Base-by-base conservation (phyloP, 768 basidiomycete species). In the Rickenella mellea region DNA sequence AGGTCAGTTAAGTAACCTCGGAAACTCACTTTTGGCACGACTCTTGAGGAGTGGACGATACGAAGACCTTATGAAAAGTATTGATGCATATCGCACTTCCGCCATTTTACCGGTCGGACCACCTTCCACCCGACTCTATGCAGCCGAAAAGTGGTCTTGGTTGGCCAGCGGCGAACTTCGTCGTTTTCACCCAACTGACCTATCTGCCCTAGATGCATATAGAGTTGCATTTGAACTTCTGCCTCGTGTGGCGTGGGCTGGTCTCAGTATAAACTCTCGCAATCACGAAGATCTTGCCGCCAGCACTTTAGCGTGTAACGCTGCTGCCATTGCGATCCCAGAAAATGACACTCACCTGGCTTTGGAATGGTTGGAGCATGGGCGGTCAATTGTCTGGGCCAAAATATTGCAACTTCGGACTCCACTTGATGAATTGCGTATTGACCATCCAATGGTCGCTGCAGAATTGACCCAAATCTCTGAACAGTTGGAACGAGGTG, bases 391-490 rank as follows among this genome's bases (percentile, higher is more conserved):
- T 25, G 48, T 49, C 22, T 49, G 48, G 48, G 28, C 22, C 9
- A 40, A 49, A 32, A 21, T 49, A 10, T 19, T 35, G 9, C 41
- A 31, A 11, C 40, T 49, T 9, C 48, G 48, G 5, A 44, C 48
- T 21, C 42, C 48, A 7, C 27, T 57, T 6, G 57, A 61, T 36
- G 43, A 48, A 29, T 48, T 60, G 14, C 29, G 19, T 2, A 26
- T 21, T 9, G 38, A n/a, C n/a, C n/a, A n/a, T n/a, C n/a, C n/a
- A n/a, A n/a, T n/a, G n/a, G n/a, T n/a, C n/a, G n/a, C n/a, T n/a
- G n/a, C n/a, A n/a, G n/a, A n/a, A n/a, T n/a, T n/a, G n/a, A n/a
- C n/a, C n/a, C n/a, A n/a, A n/a, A n/a, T n/a, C n/a, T n/a, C n/a
- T n/a, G n/a, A n/a, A n/a, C n/a, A n/a, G n/a, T n/a, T n/a, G n/a